phyloP scores from a whole-genome alignment of 495 filamentous ascomycete genomes.

The Hypoxylon perforatum region DNA sequence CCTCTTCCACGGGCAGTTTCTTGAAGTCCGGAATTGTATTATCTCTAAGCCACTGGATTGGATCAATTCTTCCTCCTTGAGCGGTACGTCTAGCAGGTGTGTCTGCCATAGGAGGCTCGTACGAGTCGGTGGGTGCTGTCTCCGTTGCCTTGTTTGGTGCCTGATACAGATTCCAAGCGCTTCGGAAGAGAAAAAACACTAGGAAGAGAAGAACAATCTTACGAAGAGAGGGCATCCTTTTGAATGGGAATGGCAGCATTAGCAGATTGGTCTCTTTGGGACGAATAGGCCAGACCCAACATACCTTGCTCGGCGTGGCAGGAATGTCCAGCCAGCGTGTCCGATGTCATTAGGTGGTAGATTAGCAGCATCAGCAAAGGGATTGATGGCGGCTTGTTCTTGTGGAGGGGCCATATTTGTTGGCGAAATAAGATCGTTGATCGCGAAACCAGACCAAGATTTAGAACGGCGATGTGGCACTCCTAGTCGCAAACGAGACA shows the following conservation, averaged over 20 bases:
- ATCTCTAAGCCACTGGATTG: conserved; percentile 39
- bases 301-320: conserved; percentile 29
- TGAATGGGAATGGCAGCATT: conserved; percentile 28
- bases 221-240: conserved; percentile 39
- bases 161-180: conserved; percentile 31
- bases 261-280: conserved; percentile 23
- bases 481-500: conserved; percentile 13
- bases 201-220: conserved; percentile 31
- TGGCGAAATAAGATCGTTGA: conserved; percentile 22
- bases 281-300: neutral
- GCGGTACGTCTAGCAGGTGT: conserved; percentile 19
- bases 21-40: conserved; percentile 34
- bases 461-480: conserved; percentile 31
- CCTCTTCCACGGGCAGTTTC: conserved; percentile 24
- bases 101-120: conserved; percentile 34
- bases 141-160: conserved; percentile 13
- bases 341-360: conserved; percentile 10
- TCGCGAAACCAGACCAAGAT: conserved; percentile 33
- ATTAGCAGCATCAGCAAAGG: conserved; percentile 1
- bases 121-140: conserved; percentile 30
- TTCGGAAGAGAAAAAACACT: conserved; percentile 22
- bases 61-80: conserved; percentile 4
- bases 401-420: conserved; percentile 5
- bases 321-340: conserved; percentile 14
- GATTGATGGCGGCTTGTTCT: conserved; percentile 3